Conservation (phyloP, 495 filamentous ascomycete genomes). For the Xylaria flabelliformis region DNA sequence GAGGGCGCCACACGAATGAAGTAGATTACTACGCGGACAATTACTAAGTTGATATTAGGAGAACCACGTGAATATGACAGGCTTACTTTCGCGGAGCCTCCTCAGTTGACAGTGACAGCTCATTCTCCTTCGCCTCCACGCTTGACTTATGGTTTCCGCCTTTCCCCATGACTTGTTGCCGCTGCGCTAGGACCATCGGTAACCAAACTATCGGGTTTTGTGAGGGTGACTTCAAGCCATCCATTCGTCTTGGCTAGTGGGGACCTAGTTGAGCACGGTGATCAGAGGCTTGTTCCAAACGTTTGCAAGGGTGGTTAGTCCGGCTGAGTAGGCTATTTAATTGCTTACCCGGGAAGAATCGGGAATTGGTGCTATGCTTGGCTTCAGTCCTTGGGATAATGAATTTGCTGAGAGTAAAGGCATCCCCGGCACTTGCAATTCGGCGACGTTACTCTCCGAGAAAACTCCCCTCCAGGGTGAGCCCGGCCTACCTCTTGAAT, state of each 20-base stretch:
- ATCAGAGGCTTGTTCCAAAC: slow-evolving; percentile 55
- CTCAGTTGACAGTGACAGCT: slow-evolving; percentile 63
- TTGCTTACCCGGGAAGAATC: slow-evolving; percentile 46
- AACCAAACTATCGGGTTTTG: slow-evolving; percentile 59
- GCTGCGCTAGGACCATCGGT: slow-evolving; percentile 48
- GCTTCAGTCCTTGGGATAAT: slow-evolving; percentile 69
- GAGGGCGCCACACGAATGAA: background rate
- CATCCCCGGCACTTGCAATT: slow-evolving; percentile 64
- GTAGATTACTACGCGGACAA: background rate
- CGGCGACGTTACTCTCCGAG: slow-evolving; percentile 64
- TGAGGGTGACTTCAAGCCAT: slow-evolving; percentile 59
- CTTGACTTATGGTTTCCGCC: slow-evolving; percentile 54
- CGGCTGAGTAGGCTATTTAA: slow-evolving; percentile 57
- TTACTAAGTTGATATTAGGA: slow-evolving; percentile 49
- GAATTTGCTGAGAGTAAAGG: slow-evolving; percentile 64
- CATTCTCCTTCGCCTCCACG: slow-evolving; percentile 69
- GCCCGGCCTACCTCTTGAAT: slow-evolving; percentile 63
- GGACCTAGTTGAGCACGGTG: slow-evolving; percentile 69
- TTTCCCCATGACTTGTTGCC: slow-evolving; percentile 50
- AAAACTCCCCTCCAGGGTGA: slow-evolving; percentile 74
- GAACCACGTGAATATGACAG: slow-evolving; percentile 69
- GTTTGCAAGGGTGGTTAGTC: slow-evolving; percentile 63
- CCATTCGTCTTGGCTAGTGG: slow-evolving; percentile 74
- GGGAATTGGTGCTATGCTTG: slow-evolving; percentile 56
- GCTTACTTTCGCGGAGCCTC: slow-evolving; percentile 60